A percentile compares a stretch with the other conserved stretches of the same genome.
These are phyloP conservation scores for Kodamaea suecica DNA, from an alignment of 1,139 yeast species.

Conservation along the genomic window DNA sequence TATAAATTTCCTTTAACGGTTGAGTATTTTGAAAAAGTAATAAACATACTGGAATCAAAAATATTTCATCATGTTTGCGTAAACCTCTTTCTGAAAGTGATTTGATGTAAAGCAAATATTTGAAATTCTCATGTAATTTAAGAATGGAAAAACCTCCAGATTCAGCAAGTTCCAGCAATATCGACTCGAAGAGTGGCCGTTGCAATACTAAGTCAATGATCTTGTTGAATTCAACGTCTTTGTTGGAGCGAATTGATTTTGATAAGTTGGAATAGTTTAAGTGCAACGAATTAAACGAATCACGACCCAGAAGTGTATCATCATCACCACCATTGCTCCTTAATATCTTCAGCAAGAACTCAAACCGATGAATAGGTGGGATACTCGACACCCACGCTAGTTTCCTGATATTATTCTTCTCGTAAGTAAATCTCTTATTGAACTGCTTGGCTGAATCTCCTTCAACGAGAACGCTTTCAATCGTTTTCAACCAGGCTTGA, in stretches of 20 bases:
- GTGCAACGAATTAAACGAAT: slow-evolving; percentile 20
- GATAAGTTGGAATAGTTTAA: slow-evolving; percentile 25
- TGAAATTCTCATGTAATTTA: slow-evolving; percentile 26
- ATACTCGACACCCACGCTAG: slow-evolving; percentile 42
- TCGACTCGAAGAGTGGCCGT: slow-evolving; percentile 33
- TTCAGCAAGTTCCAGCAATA: slow-evolving; percentile 19
- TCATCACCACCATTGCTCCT: slow-evolving; percentile 16
- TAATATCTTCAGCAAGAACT: slow-evolving; percentile 29
- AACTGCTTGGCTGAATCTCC: slow-evolving; percentile 22
- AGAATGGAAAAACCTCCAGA: slow-evolving; percentile 13
- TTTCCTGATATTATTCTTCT: slow-evolving; percentile 32
- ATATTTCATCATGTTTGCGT: slow-evolving; percentile 38
- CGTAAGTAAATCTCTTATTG: slow-evolving; percentile 25
- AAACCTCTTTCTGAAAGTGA: slow-evolving; percentile 39
- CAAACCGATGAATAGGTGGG: slow-evolving; percentile 26
- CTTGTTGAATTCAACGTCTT: slow-evolving; percentile 35
- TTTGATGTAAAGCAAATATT: slow-evolving; percentile 34
- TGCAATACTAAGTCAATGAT: slow-evolving; percentile 23
- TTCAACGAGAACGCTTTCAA: slow-evolving; percentile 18
- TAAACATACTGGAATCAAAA: slow-evolving; percentile 39
- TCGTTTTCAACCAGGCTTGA: slow-evolving; percentile 28
- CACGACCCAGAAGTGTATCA: slow-evolving; percentile 15
- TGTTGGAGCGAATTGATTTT: slow-evolving; percentile 27
- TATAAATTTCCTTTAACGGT: slow-evolving; percentile 27
- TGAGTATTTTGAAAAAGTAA: slow-evolving; percentile 27